These are phyloP conservation scores for Lonicera japonica DNA, from an alignment of 129 eudicot species.

Conservation along the genomic window DNA sequence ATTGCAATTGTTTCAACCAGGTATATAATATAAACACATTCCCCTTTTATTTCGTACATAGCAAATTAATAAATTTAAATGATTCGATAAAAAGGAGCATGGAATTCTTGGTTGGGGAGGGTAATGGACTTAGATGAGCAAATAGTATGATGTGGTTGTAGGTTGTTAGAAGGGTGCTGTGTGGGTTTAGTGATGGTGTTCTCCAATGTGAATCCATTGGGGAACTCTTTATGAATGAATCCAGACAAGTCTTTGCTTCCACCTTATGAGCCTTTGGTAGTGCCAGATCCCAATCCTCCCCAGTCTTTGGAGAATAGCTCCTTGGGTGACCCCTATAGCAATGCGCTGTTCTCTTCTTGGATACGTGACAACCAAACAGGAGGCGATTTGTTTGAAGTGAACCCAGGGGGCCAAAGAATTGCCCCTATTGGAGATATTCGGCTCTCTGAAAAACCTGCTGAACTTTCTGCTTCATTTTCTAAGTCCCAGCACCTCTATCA, in stretches of 20 bases:
- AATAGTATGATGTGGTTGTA: background rate
- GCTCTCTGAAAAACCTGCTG: constrained; percentile 4
- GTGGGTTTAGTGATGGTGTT: constrained; percentile 15
- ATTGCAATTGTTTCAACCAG: too few species aligned
- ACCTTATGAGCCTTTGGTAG: constrained; percentile 22
- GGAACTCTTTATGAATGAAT: constrained; percentile 49
- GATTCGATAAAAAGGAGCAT: too few species aligned
- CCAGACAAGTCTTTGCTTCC: constrained; percentile 33
- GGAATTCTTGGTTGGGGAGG: constrained; percentile 14
- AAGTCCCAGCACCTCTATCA: constrained; percentile 8
- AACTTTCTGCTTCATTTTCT: constrained; percentile 1
- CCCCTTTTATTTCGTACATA: too few species aligned
- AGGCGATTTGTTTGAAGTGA: constrained; percentile 1
- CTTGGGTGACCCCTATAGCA: constrained; percentile 14
- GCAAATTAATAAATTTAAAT: too few species aligned
- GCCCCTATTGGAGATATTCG: background rate
- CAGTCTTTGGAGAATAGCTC: constrained; percentile 10
- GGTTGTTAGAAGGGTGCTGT: background rate
- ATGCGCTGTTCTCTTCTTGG: constrained; percentile 16
- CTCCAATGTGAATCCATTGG: constrained; percentile 31
- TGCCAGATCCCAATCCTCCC: constrained; percentile 17
- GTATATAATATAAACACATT: too few species aligned
- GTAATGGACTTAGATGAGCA: constrained; percentile 2
- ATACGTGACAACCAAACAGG: constrained; percentile 14
- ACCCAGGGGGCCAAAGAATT: constrained; percentile 4